Base-by-base conservation (phyloP, 352 stramenopile species). In the Globisporangium paroecandrum region DNA sequence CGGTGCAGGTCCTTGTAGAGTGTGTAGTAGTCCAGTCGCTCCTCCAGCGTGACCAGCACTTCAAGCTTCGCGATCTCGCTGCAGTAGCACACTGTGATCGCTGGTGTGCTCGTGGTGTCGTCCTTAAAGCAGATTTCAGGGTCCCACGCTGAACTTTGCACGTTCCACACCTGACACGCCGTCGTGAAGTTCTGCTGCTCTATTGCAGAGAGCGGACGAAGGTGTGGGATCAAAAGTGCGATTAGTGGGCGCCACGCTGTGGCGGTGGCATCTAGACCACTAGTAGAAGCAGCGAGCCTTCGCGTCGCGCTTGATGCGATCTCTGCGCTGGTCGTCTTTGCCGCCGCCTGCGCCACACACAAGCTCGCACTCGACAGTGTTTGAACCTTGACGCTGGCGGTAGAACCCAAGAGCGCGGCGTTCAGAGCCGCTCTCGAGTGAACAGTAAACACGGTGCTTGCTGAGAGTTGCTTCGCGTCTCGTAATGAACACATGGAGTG, bases 161-260 rank as follows among this genome's bases (percentile, higher is more conserved):
- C 27, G 41, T 87, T 81, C 85, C 85, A 94, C 9, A 77, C 73
- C 3, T 79, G 72, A 59, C 85, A 94, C 0, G 68, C 59, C 0
- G 83, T 92, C 2, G 83, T 78, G 62, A 90, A 94, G 41, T 91
- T 88, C 15, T 70, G 71, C 59, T 82, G 69, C 27, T 89, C 80
- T 8, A 89, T 61, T 0, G 64, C 38, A 1, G 79, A 75, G 2
- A 94, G 62, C n/a, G 67, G 25, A 3, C 81, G 74, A 0, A 69
- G 13, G 24, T 92, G 85, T 0, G 81, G 78, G 38, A 94, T 83
- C 8, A 76, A 77, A 10, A 90, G 57, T 0, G 69, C 71, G 1
- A 85, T 60, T 0, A 94, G 65, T 0, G 82, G 83, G 0, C 71
- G 54, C 81, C 77, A 89, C 10, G 63, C 66, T 1, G 64, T 27